Conservation (phyloP, 2,329 filamentous ascomycete species). For the Chalara sp. region DNA sequence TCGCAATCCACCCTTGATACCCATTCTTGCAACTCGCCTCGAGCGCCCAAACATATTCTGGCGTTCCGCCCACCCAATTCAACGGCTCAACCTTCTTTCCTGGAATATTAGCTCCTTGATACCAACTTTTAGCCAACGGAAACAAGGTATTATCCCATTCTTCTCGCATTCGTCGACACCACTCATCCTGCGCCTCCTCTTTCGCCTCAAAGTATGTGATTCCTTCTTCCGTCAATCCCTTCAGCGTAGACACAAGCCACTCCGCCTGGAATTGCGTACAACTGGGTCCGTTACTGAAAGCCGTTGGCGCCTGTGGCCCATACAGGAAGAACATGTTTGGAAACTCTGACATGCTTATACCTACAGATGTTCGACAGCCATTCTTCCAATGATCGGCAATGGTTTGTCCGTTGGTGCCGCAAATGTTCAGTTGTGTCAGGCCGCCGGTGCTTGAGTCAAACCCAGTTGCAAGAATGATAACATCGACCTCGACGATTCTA, state of each 20-base stretch:
- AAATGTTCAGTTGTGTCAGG: slow-evolving; percentile 26
- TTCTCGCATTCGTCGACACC: slow-evolving; percentile 24
- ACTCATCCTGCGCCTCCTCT: slow-evolving; percentile 26
- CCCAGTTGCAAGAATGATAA: slow-evolving; percentile 31
- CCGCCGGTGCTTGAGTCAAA: slow-evolving; percentile 30
- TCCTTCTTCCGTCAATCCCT: slow-evolving; percentile 23
- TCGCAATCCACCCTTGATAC: slow-evolving; percentile 5
- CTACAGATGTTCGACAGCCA: slow-evolving; percentile 30
- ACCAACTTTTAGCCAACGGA: slow-evolving; percentile 30
- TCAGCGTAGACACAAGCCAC: slow-evolving; percentile 31
- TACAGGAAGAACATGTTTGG: slow-evolving; percentile 43
- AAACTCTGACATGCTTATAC: slow-evolving; percentile 34
- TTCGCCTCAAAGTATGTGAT: slow-evolving; percentile 27
- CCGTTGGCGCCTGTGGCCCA: slow-evolving; percentile 34
- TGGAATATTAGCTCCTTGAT: slow-evolving; percentile 35
- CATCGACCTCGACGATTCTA: slow-evolving; percentile 22
- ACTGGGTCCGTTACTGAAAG: slow-evolving; percentile 33
- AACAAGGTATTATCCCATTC: slow-evolving; percentile 27
- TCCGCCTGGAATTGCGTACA: slow-evolving; percentile 34
- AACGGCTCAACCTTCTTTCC: slow-evolving; percentile 31
- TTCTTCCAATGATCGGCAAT: slow-evolving; percentile 29
- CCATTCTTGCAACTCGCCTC: slow-evolving; percentile 5
- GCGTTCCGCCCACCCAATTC: slow-evolving; percentile 20
- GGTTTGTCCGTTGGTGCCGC: slow-evolving; percentile 21
- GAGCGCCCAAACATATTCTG: slow-evolving; percentile 3